Conservation (phyloP, 345 rosid species). For the Moricandia arvensis region DNA sequence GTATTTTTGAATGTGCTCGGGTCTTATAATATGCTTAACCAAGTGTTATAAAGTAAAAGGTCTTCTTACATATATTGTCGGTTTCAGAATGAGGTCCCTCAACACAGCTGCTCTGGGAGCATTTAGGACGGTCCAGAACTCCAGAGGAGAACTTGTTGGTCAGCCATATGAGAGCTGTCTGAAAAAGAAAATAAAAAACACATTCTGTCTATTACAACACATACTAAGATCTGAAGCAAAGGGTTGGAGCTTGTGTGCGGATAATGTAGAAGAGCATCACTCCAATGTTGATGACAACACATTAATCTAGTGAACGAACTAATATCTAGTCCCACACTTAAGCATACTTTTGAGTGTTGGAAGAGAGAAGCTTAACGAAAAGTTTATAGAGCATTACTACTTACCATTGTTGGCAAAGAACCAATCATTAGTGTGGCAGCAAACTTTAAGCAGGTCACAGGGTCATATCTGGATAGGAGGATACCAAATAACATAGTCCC, state of each 20-base stretch:
- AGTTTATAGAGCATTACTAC: too few relatives aligned
- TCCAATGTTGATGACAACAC: too few relatives aligned
- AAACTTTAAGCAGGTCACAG: constrained; percentile 80
- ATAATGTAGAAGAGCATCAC: too few relatives aligned
- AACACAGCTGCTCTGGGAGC: constrained; percentile 46
- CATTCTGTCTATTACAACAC: constrained; percentile 1
- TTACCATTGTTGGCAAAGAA: constrained; percentile 81
- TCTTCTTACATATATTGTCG: constrained; percentile 51
- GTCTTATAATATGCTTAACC: neutral
- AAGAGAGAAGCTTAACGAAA: too few relatives aligned
- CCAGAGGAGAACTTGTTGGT: constrained; percentile 83
- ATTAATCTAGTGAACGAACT: too few relatives aligned
- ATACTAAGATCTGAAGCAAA: too few relatives aligned
- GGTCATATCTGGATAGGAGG: constrained; percentile 73
- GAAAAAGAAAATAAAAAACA: constrained; percentile 15
- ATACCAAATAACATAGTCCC: constrained; percentile 81
- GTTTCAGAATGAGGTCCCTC: constrained; percentile 37
- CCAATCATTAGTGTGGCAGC: constrained; percentile 71
- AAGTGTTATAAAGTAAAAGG: neutral
- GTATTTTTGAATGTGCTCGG: neutral
- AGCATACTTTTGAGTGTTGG: too few relatives aligned
- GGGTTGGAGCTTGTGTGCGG: too few relatives aligned
- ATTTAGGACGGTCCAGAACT: constrained; percentile 80
- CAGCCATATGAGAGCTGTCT: constrained; percentile 72
- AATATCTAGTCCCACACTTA: too few relatives aligned